Evolutionary conservation across 169 alveolate species (phyloP).

Genomic region (Theileria parva): DNA sequence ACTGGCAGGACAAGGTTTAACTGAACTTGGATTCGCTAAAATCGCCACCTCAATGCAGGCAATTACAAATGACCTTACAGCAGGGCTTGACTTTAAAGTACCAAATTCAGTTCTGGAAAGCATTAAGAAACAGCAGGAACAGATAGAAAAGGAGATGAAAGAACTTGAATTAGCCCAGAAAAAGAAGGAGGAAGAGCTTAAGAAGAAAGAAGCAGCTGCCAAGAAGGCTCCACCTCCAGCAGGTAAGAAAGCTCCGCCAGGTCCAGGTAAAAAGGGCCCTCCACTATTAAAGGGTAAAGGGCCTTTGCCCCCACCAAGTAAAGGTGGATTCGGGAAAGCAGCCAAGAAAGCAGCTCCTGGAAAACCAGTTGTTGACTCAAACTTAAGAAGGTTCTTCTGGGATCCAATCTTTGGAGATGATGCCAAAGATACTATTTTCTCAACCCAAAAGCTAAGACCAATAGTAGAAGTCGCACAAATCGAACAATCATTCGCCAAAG

Average conservation of each 20-base stretch:
- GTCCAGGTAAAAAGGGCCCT: slow-evolving; percentile 64
- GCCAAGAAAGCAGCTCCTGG: slow-evolving; percentile 26
- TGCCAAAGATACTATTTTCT: slow-evolving; percentile 83
- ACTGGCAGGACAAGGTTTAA: slow-evolving; percentile 75
- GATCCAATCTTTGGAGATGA: slow-evolving; percentile 87
- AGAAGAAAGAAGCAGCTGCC: slow-evolving; percentile 58
- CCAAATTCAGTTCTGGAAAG: slow-evolving; percentile 66
- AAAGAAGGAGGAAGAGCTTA: slow-evolving; percentile 52
- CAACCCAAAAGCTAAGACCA: slow-evolving; percentile 76
- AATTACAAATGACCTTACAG: slow-evolving; percentile 28
- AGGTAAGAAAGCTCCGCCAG: slow-evolving; percentile 69
- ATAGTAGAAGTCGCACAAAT: slow-evolving; percentile 78
- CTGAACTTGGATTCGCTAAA: slow-evolving; percentile 64
- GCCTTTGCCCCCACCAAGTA: slow-evolving; percentile 41
- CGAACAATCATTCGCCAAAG: slow-evolving; percentile 77
- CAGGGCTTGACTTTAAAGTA: slow-evolving; percentile 66
- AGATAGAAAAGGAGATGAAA: slow-evolving; percentile 45
- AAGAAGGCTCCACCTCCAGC: slow-evolving; percentile 49
- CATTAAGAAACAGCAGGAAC: slow-evolving; percentile 61
- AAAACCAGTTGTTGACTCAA: slow-evolving; percentile 73
- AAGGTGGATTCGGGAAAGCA: slow-evolving; percentile 29
- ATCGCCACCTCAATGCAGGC: slow-evolving; percentile 32
- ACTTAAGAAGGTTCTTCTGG: slow-evolving; percentile 87
- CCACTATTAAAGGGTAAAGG: slow-evolving; percentile 66
- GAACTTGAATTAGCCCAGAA: slow-evolving; percentile 50